Conservation (phyloP, 176 grass and related monocot species). For the Tillandsia fasciculata region DNA sequence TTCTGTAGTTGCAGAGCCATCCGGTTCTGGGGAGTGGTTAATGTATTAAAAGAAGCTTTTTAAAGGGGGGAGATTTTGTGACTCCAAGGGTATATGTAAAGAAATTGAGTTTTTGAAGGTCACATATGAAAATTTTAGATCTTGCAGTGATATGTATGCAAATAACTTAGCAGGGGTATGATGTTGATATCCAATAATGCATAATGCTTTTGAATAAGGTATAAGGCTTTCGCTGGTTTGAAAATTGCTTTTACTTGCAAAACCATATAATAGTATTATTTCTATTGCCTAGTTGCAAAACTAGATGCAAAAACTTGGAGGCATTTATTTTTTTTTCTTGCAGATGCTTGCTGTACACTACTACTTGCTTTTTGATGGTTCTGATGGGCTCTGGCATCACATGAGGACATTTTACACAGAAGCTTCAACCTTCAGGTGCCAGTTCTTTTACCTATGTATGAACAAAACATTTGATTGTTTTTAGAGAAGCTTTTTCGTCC, state of each 20-base stretch:
- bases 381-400: slow-evolving; percentile 74
- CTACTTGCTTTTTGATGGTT: slow-evolving; percentile 85
- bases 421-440: slow-evolving; percentile 68
- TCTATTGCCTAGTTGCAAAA: not conserved
- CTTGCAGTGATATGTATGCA: not conserved
- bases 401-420: slow-evolving; percentile 80
- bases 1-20: no score
- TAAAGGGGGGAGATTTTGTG: no score
- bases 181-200: not conserved
- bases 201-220: not conserved
- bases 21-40: no score
- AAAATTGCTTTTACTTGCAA: not conserved
- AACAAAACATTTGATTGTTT: not conserved
- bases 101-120: no score
- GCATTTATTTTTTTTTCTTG: not conserved
- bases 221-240: not conserved
- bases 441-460: not conserved
- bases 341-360: slow-evolving; percentile 94
- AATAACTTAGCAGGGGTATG: not conserved
- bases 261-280: not conserved
- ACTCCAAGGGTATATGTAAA: no score
- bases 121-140: not conserved
- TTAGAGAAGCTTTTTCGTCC: no score
- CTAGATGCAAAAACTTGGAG: not conserved
- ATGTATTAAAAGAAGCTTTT: no score